Conservation (phyloP, 2,329 filamentous ascomycete species). For the Emmonsia crescens region DNA sequence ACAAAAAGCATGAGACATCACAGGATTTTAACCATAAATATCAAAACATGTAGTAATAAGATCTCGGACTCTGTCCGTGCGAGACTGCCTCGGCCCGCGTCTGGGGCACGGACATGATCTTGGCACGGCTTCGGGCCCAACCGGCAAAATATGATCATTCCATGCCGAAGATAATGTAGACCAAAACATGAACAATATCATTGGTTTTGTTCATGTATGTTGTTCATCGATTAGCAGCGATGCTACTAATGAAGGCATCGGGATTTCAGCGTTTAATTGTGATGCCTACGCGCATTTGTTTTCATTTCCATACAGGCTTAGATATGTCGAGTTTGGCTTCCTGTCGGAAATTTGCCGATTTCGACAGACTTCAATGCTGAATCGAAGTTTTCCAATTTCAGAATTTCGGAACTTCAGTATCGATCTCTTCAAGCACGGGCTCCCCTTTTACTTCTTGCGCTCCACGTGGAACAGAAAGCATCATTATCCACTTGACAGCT, state of each 20-base stretch:
- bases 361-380: neutral
- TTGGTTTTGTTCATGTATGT: neutral
- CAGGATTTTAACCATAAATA: neutral
- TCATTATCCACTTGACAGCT: neutral
- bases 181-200: neutral
- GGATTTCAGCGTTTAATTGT: neutral
- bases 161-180: neutral
- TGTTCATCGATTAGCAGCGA: neutral
- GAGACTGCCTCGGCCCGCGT: neutral
- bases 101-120: neutral
- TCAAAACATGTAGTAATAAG: neutral
- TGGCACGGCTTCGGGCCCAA: neutral
- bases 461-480: neutral
- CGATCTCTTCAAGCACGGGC: neutral
- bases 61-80: neutral
- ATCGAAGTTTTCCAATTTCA: neutral
- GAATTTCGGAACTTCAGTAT: neutral
- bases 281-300: neutral
- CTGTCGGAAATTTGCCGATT: neutral
- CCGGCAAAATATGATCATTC: neutral
- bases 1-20: neutral
- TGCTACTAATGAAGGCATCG: neutral
- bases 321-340: neutral
- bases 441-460: neutral
- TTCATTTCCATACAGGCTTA: too few species aligned